Evolutionary conservation across 306 rosid genomes (phyloP), one percentile per base, ranked within the genome.

Genomic region (Ceratonia siliqua): DNA sequence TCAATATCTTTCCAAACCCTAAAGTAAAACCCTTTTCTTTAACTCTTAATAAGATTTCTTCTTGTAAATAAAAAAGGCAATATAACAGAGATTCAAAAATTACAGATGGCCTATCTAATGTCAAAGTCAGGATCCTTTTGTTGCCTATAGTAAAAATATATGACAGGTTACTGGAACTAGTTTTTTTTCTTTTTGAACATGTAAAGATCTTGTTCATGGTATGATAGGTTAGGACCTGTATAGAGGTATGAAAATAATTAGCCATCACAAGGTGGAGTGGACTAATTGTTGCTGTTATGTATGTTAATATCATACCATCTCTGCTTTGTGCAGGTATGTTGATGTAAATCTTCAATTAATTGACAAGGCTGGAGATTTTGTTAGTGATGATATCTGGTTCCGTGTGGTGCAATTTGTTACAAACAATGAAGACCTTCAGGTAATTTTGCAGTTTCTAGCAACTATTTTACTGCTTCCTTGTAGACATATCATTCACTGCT

Each of bases 321-420:
- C 54, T 27, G 52, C 82, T 55, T 3, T 69, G 24, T 56, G 10
- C 82, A 94, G 98, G 98, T 94, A 94, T 49, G 98, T 94, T 64
- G 98, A 94, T 43, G 98, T 94, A 48, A 91, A 91, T 79, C 98
- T 94, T 76, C 98, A 94, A 83, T 83, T 94, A 87, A 94, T 94
- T 80, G 98, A 94, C 86, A 94, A 94, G 92, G 98, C 98, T 0
- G 98, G 97, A 75, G 98, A 94, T 81, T 94, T 94, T 87, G 97
- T 94, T 25, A 94, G 98, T 15, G 98, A 94, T 73, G 98, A 94
- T 83, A 94, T 94, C 70, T 94, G 98, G 98, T 94, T 91, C 79
- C 96, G 98, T 67, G 98, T 94, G 79, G 98, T 94, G 77, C 98
- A 94, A 78, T 94, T 94, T 79, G 98, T 94, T 81, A 91, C 97